Evolutionary conservation across 2,329 filamentous ascomycete species (phyloP), one percentile per base, ranked within the genome.

Genomic region (Drechmeria coniospora): DNA sequence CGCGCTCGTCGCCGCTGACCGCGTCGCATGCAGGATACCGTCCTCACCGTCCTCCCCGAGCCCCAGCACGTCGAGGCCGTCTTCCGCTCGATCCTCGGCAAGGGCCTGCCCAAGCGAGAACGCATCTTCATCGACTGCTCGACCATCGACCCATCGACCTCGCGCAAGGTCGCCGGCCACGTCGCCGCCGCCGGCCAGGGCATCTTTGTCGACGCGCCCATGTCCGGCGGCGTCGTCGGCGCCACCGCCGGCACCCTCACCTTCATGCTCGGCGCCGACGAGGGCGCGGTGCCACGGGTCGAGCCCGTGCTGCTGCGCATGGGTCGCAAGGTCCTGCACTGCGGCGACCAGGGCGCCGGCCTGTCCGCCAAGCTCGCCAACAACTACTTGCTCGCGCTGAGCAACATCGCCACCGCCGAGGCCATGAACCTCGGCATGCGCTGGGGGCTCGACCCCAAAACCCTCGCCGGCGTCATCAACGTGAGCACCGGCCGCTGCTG

Each of bases 201-300:
- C 29, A 66, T 65, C 28, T 94, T 95, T 46, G 75, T 94, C 32
- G 90, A 98, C 49, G 87, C 90, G 3, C 90, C 90, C 24, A 93
- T 98, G 78, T 95, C 87, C 0, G 90, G 90, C 26, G 90, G 90
- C 27, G 86, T 94, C 1, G 83, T 95, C 5, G 90, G 87, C 23
- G 90, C 90, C 8, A 65, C 73, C 5, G 83, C 83, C 9, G 90
- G 79, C 19, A 86, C 83, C 0, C 61, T 98, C 32, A 93, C 86
- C 0, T 98, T 98, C 51, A 95, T 98, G 90, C 73, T 95, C 31
- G 90, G 90, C 23, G 68, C 76, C 6, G 62, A 73, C 0, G 47
- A 59, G 1, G 57, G 65, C 4, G 50, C 80, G 0, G 61, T 90
- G 1, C 55, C 72, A 2, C 66, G 70, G 8, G 63, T 80, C 8